Conservation (phyloP, 1,284 basidiomycete genomes). For the Tilletiaria anomala region DNA sequence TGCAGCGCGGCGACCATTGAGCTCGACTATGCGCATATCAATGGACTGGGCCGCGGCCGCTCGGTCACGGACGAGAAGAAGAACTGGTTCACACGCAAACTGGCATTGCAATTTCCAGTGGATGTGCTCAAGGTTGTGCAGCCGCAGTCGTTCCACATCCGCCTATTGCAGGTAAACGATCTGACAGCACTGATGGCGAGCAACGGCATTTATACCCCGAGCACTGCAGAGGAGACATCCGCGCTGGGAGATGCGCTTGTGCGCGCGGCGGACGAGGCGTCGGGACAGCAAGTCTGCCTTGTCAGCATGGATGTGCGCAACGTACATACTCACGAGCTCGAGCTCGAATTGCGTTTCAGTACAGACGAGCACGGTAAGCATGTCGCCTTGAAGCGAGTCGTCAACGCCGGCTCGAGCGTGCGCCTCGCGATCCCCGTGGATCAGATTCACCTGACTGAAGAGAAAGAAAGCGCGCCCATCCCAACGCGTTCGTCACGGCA, state of each 20-base stretch:
- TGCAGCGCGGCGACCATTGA: conserved; percentile 66
- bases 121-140: conserved; percentile 87
- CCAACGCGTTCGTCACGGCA: conserved; percentile 62
- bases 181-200: conserved; percentile 17
- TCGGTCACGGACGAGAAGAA: conserved; percentile 31
- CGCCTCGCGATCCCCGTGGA: conserved; percentile 37
- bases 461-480: background rate
- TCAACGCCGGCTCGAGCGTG: conserved; percentile 7
- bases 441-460: conserved; percentile 45
- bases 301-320: conserved; percentile 76
- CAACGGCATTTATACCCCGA: conserved; percentile 28
- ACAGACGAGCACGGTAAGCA: background rate
- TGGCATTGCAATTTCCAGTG: conserved; percentile 69
- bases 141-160: conserved; percentile 41
- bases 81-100: conserved; percentile 63
- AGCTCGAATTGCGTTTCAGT: conserved; percentile 57
- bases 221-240: conserved; percentile 13
- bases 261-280: background rate
- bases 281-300: conserved; percentile 47
- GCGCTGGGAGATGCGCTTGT: background rate
- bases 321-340: conserved; percentile 72
- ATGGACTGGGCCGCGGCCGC: conserved; percentile 42
- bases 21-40: conserved; percentile 64
- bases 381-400: conserved; percentile 2
- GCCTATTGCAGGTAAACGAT: conserved; percentile 9